Evolutionary conservation across 352 stramenopile genomes (phyloP), one percentile per base, ranked within the genome.

Genomic region (Pythium biforme): DNA sequence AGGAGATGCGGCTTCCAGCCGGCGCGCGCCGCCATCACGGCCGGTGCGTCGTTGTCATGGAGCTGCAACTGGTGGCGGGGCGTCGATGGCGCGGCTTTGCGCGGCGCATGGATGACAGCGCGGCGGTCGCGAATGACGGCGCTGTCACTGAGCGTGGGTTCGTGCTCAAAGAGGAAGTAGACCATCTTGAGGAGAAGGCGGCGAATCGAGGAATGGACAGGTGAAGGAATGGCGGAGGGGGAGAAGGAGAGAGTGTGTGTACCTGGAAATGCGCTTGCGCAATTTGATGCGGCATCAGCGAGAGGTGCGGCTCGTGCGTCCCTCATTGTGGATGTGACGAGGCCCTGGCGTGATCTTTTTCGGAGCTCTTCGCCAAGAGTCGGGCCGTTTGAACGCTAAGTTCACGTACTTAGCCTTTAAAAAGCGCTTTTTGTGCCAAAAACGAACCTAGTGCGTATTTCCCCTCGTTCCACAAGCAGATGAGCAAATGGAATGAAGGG

Each of bases 81-180:
- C 26, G 40, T 43, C 25, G 39, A 25, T 3, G 40, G 54, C 40
- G 54, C 39, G 25, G 54, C 54, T 26, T 51, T 51, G 41, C n/a
- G 40, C 26, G 17, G 40, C 27, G 25, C 27, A n/a, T 60, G 8
- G 3, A 22, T n/a, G 17, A 19, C 37, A n/a, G 5, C 41, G 43
- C 19, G 26, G 10, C 33, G 31, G 7, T 54, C 53, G 55, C 14
- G 26, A n/a, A n/a, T n/a, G n/a, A 37, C 29, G 46, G 40, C 45
- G 33, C 15, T n/a, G 27, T 22, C 43, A 20, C 43, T 27, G 27
- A 34, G 40, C 43, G 31, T 25, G 33, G 20, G 22, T 10, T 66
- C 51, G 29, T 55, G 59, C 22, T 61, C 29, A 19, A 66, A 61
- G 15, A 45, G 51, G 34, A 61, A 39, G 51, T 60, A 61, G n/a